phyloP scores from a whole-genome alignment of 352 stramenopile genomes.

The Globisporangium emineosum region DNA sequence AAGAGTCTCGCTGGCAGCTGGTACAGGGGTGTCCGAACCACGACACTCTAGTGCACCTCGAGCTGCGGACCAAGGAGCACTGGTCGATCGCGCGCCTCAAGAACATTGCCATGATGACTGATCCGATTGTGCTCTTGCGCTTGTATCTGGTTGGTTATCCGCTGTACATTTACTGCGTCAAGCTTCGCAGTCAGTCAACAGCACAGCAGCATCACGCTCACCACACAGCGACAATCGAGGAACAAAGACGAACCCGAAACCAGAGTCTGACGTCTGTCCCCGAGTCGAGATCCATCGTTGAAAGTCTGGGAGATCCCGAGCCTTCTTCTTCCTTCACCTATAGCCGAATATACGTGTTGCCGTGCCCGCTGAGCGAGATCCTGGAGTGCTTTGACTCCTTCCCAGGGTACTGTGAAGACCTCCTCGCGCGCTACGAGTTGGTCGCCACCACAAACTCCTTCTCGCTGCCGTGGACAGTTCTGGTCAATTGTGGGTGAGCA shows the following conservation, averaged over 20 bases:
- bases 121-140: conserved; percentile 23
- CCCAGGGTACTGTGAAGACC: conserved; percentile 1
- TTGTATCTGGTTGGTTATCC: conserved; percentile 16
- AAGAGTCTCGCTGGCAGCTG: conserved; percentile 1
- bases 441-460: conserved; percentile 8
- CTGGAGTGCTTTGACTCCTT: conserved; percentile 5
- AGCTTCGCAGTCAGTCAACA: not conserved
- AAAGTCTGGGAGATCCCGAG: not conserved
- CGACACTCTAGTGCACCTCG: conserved; percentile 19
- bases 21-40: conserved; percentile 16
- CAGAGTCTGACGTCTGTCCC: not conserved
- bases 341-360: conserved; percentile 7
- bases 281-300: not conserved
- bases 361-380: conserved; percentile 8
- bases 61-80: conserved; percentile 19
- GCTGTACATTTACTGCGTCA: conserved; percentile 26
- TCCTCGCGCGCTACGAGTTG: conserved; percentile 12
- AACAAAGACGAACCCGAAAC: not conserved
- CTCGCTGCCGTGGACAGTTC: conserved; percentile 12
- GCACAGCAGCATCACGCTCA: not conserved
- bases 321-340: not conserved
- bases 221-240: not conserved
- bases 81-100: conserved; percentile 29
- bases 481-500: conserved; percentile 15
- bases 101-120: conserved; percentile 31